Evolutionary conservation across 768 basidiomycete genomes (phyloP), one percentile per base, ranked within the genome.

Genomic region (Trametes gibbosa): DNA sequence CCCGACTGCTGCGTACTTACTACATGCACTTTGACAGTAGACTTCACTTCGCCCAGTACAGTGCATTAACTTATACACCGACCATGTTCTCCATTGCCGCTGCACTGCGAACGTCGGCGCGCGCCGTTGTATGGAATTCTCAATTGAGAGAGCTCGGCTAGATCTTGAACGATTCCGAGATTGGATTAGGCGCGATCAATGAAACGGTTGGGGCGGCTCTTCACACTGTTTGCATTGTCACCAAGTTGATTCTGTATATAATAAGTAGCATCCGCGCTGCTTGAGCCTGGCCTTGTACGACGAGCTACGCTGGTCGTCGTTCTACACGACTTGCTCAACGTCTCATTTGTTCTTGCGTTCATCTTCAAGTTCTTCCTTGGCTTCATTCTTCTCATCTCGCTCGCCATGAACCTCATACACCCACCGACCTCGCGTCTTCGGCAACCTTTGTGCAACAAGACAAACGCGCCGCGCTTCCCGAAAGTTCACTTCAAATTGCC

Each of bases 401-500:
- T 27, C 55, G 39, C 24, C 60, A 63, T 58, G 56, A 51, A 43
- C 19, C 53, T 55, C 62, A 24, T 58, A 16, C 40, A 40, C 41
- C 27, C 51, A 10, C 53, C 53, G 13, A 39, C 37, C 17, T 14
- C 37, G 37, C 7, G n/a, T n/a, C n/a, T 14, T 17, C 37, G 37
- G 25, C 62, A 55, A 16, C 59, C 56, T 43, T 37, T 54, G 8
- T 50, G 29, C 58, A 29, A 43, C 32, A 52, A 19, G 47, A 56
- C 49, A 37, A 60, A 62, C 53, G n/a, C 53, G 53, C 51, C 46
- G 21, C 61, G 61, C 8, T 23, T 49, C 23, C 52, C 56, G 32
- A 62, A 62, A 41, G 56, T 62, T 12, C 56, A 62, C 56, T 62
- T 62, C 59, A 62, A 62, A 47, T 42, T 62, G 13, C 60, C 63